Evolutionary conservation across 1,139 yeast genomes (phyloP), one percentile per base, ranked within the genome.

Genomic region (Zygosaccharomyces pseudobailii): DNA sequence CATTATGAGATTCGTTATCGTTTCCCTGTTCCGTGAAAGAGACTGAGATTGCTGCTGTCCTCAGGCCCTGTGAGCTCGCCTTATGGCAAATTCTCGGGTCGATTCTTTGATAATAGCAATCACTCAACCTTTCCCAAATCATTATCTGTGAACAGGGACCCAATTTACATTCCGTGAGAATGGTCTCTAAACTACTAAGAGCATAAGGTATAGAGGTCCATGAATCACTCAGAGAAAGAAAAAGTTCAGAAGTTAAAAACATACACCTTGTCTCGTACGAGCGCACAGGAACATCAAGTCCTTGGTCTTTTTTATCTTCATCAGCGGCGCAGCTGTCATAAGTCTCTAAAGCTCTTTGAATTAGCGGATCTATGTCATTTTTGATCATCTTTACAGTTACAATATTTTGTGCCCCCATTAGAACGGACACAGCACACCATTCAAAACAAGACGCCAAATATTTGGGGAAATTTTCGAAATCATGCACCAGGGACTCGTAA

Each of bases 391-490:
- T 80, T 6, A 81, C 71, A 9, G 84, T 71, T 10, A 85, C 78
- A 48, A 83, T 76, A 10, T 81, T 79, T 57, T 77, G 81, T 0
- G 88, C 86, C 2, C 82, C 80, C 69, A 92, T 73, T 6, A 90
- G 67, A 39, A 84, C 71, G 1, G 95, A 82, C 1, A 84, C 74
- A 0, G 89, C 84, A 55, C 88, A 83, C 85, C 87, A 85, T 67
- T 92, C 97, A 53, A 90, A 92, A 8, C 87, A 75, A 0, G 95
- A 82, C 0, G 97, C 96, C 47, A 86, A 76, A 58, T 87, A 84
- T 40, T 59, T 56, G 2, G 66, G 66, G 34, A 49, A 54, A 10
- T 50, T 40, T 31, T 80, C 74, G 57, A 83, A 84, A 63, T 90
- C 97, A 57, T 86, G 84, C 54, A 84, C 84, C 34, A 89, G 74